These are phyloP conservation scores for Candida loeiensis DNA, from an alignment of 805 yeast genomes.

Conservation along the genomic window DNA sequence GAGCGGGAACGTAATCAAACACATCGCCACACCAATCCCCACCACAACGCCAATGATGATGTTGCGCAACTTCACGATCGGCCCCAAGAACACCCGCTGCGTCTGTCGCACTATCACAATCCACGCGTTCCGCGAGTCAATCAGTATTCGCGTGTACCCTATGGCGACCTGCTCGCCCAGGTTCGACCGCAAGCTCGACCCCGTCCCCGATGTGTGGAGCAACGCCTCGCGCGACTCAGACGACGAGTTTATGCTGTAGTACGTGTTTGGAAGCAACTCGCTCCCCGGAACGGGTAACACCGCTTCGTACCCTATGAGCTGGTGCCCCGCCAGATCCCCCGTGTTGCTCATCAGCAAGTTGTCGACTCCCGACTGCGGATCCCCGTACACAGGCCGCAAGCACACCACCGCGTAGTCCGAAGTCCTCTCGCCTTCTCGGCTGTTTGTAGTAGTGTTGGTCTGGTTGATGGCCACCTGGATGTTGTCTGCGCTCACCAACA, in stretches of 20 bases:
- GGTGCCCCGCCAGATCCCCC: not conserved
- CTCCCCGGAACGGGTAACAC: slow-evolving; percentile 26
- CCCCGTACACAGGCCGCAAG: slow-evolving; percentile 30
- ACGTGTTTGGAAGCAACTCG: slow-evolving; percentile 17
- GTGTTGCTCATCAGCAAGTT: not conserved
- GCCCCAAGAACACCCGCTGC: slow-evolving; percentile 54
- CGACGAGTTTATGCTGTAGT: slow-evolving; percentile 26
- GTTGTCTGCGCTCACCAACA: slow-evolving; percentile 37
- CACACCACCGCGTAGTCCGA: slow-evolving; percentile 31
- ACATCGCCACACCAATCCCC: slow-evolving; percentile 72
- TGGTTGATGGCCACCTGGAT: slow-evolving; percentile 29
- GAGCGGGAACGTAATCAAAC: slow-evolving; percentile 72
- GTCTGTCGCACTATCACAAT: slow-evolving; percentile 69
- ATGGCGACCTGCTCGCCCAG: slow-evolving; percentile 28
- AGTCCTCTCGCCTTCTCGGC: slow-evolving; percentile 2
- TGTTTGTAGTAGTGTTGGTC: slow-evolving; percentile 11
- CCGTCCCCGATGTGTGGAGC: slow-evolving; percentile 24
- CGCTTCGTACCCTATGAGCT: slow-evolving; percentile 43
- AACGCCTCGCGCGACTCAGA: slow-evolving; percentile 29
- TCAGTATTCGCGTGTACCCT: slow-evolving; percentile 29
- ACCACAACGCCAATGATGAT: slow-evolving; percentile 76
- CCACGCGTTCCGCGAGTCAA: slow-evolving; percentile 51
- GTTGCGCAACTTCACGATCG: slow-evolving; percentile 57
- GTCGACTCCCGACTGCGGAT: slow-evolving; percentile 8
- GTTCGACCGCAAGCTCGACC: slow-evolving; percentile 22